A percentile compares a stretch with the other conserved stretches of the same genome.
Evolutionary conservation across 176 grass and related monocot species (phyloP).

Genomic region (Avena insularis): DNA sequence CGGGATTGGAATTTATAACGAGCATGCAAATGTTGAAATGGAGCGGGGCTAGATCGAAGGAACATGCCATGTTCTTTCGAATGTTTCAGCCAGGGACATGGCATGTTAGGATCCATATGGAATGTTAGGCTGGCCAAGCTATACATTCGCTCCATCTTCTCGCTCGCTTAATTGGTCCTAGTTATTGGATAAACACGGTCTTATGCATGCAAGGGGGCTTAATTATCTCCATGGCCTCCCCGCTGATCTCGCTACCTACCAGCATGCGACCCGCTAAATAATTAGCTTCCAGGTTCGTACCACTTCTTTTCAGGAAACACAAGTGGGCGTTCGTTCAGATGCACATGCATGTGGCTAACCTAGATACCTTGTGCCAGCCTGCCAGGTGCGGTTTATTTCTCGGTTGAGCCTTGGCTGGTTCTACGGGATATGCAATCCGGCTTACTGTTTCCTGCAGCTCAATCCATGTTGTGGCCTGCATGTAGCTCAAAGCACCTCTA

Average conservation of each 20-base stretch:
- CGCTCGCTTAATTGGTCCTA: neutral
- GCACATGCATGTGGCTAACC: too few species aligned
- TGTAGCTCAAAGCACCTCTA: too few species aligned
- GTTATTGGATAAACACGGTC: neutral
- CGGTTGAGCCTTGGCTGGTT: too few species aligned
- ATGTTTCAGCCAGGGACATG: neutral
- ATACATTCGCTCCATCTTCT: neutral
- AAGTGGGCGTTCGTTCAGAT: too few species aligned
- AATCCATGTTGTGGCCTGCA: too few species aligned
- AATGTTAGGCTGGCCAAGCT: conserved; percentile 38
- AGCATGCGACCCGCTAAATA: neutral
- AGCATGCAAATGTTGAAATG: neutral
- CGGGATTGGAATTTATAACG: conserved; percentile 27
- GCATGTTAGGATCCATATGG: conserved; percentile 43
- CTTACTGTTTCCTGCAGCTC: too few species aligned
- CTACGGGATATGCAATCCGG: too few species aligned
- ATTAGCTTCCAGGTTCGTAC: neutral
- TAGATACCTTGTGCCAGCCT: too few species aligned
- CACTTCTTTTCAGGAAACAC: neutral
- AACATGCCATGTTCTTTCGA: conserved; percentile 34
- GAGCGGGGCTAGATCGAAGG: neutral
- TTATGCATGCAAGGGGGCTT: neutral
- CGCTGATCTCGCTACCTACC: neutral
- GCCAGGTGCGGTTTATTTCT: too few species aligned
- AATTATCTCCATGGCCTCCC: neutral